phyloP scores from a whole-genome alignment of 179 eudicot species.

The Spergularia azorica region DNA sequence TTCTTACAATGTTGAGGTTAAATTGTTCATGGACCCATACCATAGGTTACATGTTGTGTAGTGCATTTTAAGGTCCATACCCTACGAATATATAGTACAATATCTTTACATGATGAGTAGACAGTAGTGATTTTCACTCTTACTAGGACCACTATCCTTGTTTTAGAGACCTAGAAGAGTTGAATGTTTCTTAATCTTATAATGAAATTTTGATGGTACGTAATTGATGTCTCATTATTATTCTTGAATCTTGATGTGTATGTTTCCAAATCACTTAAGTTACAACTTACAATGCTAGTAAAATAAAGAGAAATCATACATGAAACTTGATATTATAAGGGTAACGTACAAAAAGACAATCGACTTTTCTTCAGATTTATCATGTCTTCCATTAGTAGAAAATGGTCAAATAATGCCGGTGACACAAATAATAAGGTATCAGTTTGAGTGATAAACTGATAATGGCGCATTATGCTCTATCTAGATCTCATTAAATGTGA shows the following conservation, averaged over 20 bases:
- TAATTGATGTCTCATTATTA: not conserved
- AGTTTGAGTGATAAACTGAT: no score
- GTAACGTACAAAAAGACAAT: no score
- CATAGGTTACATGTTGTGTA: slow-evolving; percentile 5
- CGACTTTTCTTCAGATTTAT: no score
- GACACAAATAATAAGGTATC: no score
- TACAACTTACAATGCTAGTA: not conserved
- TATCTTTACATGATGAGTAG: not conserved
- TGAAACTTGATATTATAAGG: not conserved
- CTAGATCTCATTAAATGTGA: no score
- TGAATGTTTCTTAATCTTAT: not conserved
- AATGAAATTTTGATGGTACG: no score
- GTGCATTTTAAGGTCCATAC: slow-evolving; percentile 26
- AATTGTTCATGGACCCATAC: slow-evolving; percentile 18
- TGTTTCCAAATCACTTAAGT: not conserved
- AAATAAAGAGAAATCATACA: not conserved
- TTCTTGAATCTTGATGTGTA: not conserved
- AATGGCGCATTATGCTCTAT: no score
- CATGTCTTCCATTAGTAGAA: no score
- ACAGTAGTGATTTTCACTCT: slow-evolving; percentile 13
- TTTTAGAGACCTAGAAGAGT: not conserved
- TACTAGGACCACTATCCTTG: slow-evolving; percentile 27
- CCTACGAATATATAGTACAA: not conserved
- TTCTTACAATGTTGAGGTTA: slow-evolving; percentile 9
- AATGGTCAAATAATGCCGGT: no score